Evolutionary conservation across 2,329 filamentous ascomycete species (phyloP).

Genomic region (Alternaria sp.): DNA sequence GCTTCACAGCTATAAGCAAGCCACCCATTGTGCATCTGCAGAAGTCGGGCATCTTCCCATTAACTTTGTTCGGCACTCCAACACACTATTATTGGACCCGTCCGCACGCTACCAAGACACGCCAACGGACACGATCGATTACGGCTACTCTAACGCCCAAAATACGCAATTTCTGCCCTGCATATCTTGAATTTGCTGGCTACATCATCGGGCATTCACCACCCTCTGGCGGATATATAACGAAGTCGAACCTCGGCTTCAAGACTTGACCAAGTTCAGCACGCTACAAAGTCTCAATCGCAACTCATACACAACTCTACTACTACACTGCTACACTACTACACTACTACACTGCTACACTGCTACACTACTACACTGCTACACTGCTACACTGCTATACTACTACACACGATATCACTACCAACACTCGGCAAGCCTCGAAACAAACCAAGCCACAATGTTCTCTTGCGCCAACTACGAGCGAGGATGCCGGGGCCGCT

Average conservation of each 20-base stretch:
- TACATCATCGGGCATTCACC: slow-evolving; percentile 46
- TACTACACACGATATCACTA: slow-evolving; percentile 5
- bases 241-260: slow-evolving; percentile 15
- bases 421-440: neutral
- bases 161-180: slow-evolving; percentile 33
- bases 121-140: slow-evolving; percentile 31
- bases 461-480: slow-evolving; percentile 58
- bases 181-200: slow-evolving; percentile 27
- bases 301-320: slow-evolving; percentile 8
- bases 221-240: slow-evolving; percentile 39
- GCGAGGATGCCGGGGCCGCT: slow-evolving; percentile 55
- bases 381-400: neutral
- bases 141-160: slow-evolving; percentile 33
- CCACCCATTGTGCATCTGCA: slow-evolving; percentile 6
- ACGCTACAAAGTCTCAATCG: neutral
- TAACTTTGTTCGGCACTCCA: slow-evolving; percentile 10
- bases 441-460: slow-evolving; percentile 40
- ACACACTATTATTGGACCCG: slow-evolving; percentile 29
- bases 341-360: neutral
- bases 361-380: neutral
- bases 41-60: slow-evolving; percentile 10
- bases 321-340: slow-evolving; percentile 5
- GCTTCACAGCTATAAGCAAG: slow-evolving; percentile 12
- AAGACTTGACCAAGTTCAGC: slow-evolving; percentile 5
- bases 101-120: slow-evolving; percentile 33